Conservation (phyloP, 2,329 filamentous ascomycete genomes). For the Trichophyton schoenleinii region DNA sequence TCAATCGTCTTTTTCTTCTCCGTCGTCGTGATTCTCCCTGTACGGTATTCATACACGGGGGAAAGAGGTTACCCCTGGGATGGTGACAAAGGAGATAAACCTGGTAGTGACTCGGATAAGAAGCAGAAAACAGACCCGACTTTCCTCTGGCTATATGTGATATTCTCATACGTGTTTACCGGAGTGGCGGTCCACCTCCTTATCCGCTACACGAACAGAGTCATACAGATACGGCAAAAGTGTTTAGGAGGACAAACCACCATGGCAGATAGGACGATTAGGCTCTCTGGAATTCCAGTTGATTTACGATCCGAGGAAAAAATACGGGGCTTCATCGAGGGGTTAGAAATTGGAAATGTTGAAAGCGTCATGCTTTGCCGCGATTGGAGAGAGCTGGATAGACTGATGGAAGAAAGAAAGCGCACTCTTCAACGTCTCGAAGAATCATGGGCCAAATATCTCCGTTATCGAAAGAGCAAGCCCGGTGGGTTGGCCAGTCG, state of each 20-base stretch:
- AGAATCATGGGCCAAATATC: conserved; percentile 65
- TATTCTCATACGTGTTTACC: conserved; percentile 92
- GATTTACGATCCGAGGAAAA: conserved; percentile 68
- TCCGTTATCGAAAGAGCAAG: conserved; percentile 46
- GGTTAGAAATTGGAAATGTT: conserved; percentile 76
- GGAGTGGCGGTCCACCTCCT: conserved; percentile 70
- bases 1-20: conserved; percentile 70
- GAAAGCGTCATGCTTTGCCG: conserved; percentile 76
- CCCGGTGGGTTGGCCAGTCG: conserved; percentile 30
- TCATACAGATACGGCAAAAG: conserved; percentile 75
- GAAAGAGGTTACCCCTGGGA: conserved; percentile 25
- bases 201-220: conserved; percentile 66
- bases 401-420: conserved; percentile 55
- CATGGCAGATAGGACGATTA: conserved; percentile 89
- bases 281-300: conserved; percentile 72
- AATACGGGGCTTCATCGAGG: conserved; percentile 78
- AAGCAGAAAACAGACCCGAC: conserved; percentile 27
- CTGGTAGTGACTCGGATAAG: conserved; percentile 19
- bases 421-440: conserved; percentile 60
- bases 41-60: conserved; percentile 58
- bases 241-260: conserved; percentile 90
- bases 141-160: conserved; percentile 83
- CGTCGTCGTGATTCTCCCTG: conserved; percentile 65
- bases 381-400: conserved; percentile 73
- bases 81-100: conserved; percentile 27